Conservation (phyloP, 805 yeast genomes). For the Saccharomyces kudriavzevii region DNA sequence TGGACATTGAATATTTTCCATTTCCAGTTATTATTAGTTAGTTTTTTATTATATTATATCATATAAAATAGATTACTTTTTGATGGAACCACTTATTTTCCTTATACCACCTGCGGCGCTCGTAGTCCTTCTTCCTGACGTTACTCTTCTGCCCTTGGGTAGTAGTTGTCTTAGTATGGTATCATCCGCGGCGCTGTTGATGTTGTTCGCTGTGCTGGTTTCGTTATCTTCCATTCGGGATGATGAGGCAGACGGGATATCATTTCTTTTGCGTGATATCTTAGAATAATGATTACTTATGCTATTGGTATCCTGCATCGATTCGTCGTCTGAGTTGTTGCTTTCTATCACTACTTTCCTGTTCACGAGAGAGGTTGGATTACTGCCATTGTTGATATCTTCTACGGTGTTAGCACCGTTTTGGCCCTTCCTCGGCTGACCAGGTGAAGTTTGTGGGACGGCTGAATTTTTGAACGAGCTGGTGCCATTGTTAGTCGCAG, state of each 20-base stretch:
- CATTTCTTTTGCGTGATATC: constrained; percentile 3
- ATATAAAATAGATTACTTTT: constrained; percentile 11
- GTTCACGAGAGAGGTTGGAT: constrained; percentile 6
- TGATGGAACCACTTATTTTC: constrained; percentile 28
- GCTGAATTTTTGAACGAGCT: constrained; percentile 15
- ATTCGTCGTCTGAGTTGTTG: constrained; percentile 22
- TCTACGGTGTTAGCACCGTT: constrained; percentile 30
- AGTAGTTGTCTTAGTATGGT: constrained; percentile 23
- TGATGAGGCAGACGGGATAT: background rate
- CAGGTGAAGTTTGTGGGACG: constrained; percentile 89
- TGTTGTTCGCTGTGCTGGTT: background rate
- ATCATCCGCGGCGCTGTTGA: constrained; percentile 8
- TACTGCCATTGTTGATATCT: constrained; percentile 21
- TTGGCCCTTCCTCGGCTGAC: constrained; percentile 81
- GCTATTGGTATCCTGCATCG: constrained; percentile 21
- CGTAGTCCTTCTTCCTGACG: constrained; percentile 28
- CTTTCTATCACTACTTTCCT: constrained; percentile 13
- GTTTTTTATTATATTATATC: background rate
- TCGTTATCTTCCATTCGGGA: constrained; percentile 8
- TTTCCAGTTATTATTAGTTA: background rate
- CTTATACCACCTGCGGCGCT: constrained; percentile 29
- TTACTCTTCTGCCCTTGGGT: constrained; percentile 26
- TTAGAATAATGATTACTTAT: constrained; percentile 18
- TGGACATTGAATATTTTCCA: too few relatives aligned
- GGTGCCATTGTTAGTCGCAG: constrained; percentile 1